A percentile compares a stretch with the other conserved stretches of the same genome.
These are phyloP conservation scores for Ilyonectria mors-panacis DNA, from an alignment of 2,329 filamentous ascomycete species.

Conservation along the genomic window DNA sequence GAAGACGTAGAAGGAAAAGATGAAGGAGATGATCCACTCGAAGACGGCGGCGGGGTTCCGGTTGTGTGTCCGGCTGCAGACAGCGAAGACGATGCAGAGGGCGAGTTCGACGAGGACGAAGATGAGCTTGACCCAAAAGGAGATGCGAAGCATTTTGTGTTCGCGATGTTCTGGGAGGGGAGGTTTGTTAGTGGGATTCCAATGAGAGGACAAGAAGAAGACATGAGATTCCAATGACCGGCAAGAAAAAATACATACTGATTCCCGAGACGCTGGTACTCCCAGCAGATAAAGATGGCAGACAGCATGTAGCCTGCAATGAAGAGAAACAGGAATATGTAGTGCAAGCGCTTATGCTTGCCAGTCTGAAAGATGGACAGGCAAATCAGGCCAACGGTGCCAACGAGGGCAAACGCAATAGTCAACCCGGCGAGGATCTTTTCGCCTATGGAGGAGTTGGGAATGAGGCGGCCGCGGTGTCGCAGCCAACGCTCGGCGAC, in stretches of 20 bases:
- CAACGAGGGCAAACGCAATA: conserved; percentile 79
- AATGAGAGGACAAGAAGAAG: conserved; percentile 3
- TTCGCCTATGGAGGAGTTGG: conserved; percentile 76
- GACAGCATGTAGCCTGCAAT: conserved; percentile 88
- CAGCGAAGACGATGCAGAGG: conserved; percentile 81
- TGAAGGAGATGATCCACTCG: conserved; percentile 84
- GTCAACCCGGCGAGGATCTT: conserved; percentile 74
- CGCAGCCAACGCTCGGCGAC: conserved; percentile 87
- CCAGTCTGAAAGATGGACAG: conserved; percentile 89
- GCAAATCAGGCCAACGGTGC: conserved; percentile 85
- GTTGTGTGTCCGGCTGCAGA: conserved; percentile 62
- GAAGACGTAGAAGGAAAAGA: conserved; percentile 90
- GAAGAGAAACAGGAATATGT: conserved; percentile 85
- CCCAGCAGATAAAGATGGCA: conserved; percentile 89
- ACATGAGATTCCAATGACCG: not conserved
- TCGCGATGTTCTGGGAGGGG: conserved; percentile 75
- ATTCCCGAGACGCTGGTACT: conserved; percentile 91
- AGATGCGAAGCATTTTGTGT: conserved; percentile 79
- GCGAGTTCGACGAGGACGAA: conserved; percentile 87
- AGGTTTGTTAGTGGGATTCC: conserved; percentile 7
- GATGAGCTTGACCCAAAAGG: conserved; percentile 88
- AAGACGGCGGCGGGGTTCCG: conserved; percentile 82
- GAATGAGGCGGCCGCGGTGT: conserved; percentile 83
- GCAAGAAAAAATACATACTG: conserved; percentile 60
- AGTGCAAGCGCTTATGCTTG: conserved; percentile 77